Evolutionary conservation across 1,284 basidiomycete genomes (phyloP).

Genomic region (Serendipita sp.): DNA sequence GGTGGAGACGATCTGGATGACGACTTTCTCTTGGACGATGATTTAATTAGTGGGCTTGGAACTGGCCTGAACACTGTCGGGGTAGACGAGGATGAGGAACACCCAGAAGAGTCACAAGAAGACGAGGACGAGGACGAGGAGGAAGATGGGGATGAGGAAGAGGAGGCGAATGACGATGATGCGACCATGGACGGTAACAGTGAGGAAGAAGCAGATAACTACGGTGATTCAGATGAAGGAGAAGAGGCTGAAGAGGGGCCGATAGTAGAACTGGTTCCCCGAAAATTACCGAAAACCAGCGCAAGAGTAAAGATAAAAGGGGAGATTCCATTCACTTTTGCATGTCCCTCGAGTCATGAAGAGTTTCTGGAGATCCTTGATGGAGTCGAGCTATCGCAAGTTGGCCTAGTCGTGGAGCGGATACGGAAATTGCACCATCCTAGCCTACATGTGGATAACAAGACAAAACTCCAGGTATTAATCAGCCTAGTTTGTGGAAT

Average conservation of each 20-base stretch:
- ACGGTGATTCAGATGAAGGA: slow-evolving; percentile 23
- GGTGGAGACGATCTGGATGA: slow-evolving; percentile 85
- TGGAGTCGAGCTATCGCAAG: slow-evolving; percentile 50
- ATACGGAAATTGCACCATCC: slow-evolving; percentile 87
- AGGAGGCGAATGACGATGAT: slow-evolving; percentile 23
- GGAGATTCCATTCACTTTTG: slow-evolving; percentile 84
- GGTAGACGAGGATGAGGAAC: slow-evolving; percentile 21
- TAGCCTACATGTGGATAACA: slow-evolving; percentile 82
- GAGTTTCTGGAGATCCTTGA: slow-evolving; percentile 78
- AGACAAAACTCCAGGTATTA: slow-evolving; percentile 73
- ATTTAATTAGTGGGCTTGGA: slow-evolving; percentile 32
- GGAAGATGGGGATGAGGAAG: slow-evolving; percentile 22
- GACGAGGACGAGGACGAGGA: slow-evolving; percentile 22
- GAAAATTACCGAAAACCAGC: slow-evolving; percentile 12
- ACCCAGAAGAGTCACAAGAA: slow-evolving; percentile 22
- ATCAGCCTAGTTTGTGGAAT: not conserved
- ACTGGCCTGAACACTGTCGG: slow-evolving; percentile 31
- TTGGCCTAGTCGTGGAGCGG: slow-evolving; percentile 78
- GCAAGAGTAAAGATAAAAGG: slow-evolving; percentile 14
- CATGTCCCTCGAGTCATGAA: slow-evolving; percentile 75
- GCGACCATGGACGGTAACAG: slow-evolving; percentile 16
- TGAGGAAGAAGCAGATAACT: slow-evolving; percentile 31
- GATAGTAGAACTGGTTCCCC: slow-evolving; percentile 20
- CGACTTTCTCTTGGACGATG: slow-evolving; percentile 56
- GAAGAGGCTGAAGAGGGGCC: slow-evolving; percentile 18